A percentile compares a stretch with the other conserved stretches of the same genome.
Conservation (phyloP, 305 asterid species). For the Caryopteris hybrid region DNA sequence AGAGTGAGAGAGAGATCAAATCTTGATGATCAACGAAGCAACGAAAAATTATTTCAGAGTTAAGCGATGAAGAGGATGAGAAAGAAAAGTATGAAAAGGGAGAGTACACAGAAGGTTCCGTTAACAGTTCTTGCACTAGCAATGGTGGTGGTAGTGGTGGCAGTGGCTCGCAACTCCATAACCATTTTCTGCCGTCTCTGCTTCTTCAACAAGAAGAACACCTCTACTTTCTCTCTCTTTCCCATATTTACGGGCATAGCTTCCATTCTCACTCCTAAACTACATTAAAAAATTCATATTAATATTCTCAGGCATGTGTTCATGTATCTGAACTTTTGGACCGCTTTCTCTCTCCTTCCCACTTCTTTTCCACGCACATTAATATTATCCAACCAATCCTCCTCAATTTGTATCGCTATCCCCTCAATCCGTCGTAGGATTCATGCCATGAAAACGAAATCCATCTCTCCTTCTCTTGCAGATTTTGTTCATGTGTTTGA, state of each 20-base stretch:
- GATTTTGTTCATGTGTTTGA: neutral
- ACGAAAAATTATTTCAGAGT: conserved; percentile 5
- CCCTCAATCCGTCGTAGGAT: conserved; percentile 12
- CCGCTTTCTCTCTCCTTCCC: neutral
- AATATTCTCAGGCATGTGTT: conserved; percentile 21
- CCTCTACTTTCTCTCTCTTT: conserved; percentile 32
- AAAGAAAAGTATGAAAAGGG: conserved; percentile 75
- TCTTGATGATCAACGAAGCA: conserved; percentile 12
- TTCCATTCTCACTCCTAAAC: conserved; percentile 43
- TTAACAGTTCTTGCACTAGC: conserved; percentile 23
- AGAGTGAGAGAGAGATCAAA: conserved; percentile 11
- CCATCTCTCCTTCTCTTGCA: neutral
- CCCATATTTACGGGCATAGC: conserved; percentile 43
- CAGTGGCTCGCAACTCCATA: conserved; percentile 66
- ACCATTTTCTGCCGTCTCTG: conserved; percentile 38
- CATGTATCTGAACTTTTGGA: conserved; percentile 16
- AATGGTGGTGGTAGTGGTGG: conserved; percentile 31
- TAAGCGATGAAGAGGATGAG: conserved; percentile 75
- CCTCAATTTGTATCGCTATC: neutral
- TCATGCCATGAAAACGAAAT: conserved; percentile 22
- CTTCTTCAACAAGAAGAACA: conserved; percentile 41
- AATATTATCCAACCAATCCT: neutral
- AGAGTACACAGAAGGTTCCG: conserved; percentile 55
- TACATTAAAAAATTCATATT: conserved; percentile 42
- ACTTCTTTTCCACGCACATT: neutral